Base-by-base conservation (phyloP, 345 rosid genomes). In the Salix brachista region DNA sequence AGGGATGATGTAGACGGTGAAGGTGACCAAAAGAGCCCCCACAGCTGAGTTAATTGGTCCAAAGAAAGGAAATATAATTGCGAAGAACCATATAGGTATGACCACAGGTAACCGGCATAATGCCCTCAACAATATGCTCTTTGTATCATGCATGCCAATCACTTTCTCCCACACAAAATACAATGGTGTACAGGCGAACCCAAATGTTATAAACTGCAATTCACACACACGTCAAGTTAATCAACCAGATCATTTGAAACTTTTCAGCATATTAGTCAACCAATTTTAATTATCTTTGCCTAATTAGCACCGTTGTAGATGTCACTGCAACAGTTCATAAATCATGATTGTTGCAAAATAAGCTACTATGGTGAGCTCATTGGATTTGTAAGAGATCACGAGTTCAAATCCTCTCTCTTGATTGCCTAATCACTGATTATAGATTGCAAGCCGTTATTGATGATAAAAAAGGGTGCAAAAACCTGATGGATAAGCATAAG, bases 81-180 rank as follows among this genome's bases (percentile, higher is more conserved):
- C 97, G 79, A 92, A 79, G 87, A 92, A 92, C 95, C 95, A 89
- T 67, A 92, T 92, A 0, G 95, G 97, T 62, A 92, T 74, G 77
- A 92, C 97, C 79, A 92, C 96, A 0, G 96, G 96, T 50, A 92
- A 75, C 67, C 96, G 82, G 61, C 83, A 84, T 6, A 93, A 71
- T 64, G 98, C 98, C 80, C 90, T 85, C 62, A 90, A 70, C 46
- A 84, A 79, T 50, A 91, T 85, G 88, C 97, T 91, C 85, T 88
- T 91, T 12, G 91, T 89, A 50, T 90, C 91, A 44, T 93, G 98
- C 92, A 90, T 85, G 42, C 95, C 92, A 19, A 91, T 78, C 72
- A 87, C 94, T 79, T 92, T 92, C 87, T 92, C 97, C 97, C 96
- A 93, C 79, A 91, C 98, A 75, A 93, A 93, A 76, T 91, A 93